These are phyloP conservation scores for Colletotrichum paranaense DNA, from an alignment of 2,329 filamentous ascomycete species.

Conservation along the genomic window DNA sequence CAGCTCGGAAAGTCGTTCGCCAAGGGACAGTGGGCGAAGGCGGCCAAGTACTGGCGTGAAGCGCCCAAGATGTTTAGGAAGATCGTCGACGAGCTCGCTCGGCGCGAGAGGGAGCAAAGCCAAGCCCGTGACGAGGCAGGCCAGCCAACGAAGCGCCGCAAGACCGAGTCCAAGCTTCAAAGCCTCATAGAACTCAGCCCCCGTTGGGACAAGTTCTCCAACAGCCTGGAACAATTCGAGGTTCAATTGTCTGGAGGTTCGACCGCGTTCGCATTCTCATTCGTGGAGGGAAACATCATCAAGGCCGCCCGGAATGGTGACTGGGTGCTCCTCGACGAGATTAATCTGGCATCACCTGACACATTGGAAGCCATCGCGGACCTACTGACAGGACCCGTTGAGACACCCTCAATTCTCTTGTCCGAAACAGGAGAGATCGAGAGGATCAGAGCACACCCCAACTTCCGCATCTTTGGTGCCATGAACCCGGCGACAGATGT, in stretches of 20 bases:
- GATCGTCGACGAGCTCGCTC: constrained; percentile 68
- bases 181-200: constrained; percentile 67
- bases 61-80: constrained; percentile 88
- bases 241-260: constrained; percentile 79
- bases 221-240: constrained; percentile 81
- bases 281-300: constrained; percentile 95
- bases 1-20: constrained; percentile 83
- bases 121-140: constrained; percentile 49
- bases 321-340: constrained; percentile 97
- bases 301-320: constrained; percentile 96
- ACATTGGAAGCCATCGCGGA: constrained; percentile 95
- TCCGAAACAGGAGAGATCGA: constrained; percentile 96
- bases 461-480: constrained; percentile 96
- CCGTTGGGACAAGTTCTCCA: constrained; percentile 85
- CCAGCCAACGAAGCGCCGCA: constrained; percentile 77
- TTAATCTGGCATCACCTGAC: constrained; percentile 94
- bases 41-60: constrained; percentile 88
- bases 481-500: constrained; percentile 99
- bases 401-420: constrained; percentile 84
- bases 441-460: constrained; percentile 86
- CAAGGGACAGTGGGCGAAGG: constrained; percentile 87
- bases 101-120: constrained; percentile 53
- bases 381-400: constrained; percentile 79
- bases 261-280: constrained; percentile 89
- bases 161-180: constrained; percentile 75